Percentiles rank a stretch among this genome's conserved stretches.
Conservation (phyloP, 2,329 filamentous ascomycete species). For the Orbilia quercus region DNA sequence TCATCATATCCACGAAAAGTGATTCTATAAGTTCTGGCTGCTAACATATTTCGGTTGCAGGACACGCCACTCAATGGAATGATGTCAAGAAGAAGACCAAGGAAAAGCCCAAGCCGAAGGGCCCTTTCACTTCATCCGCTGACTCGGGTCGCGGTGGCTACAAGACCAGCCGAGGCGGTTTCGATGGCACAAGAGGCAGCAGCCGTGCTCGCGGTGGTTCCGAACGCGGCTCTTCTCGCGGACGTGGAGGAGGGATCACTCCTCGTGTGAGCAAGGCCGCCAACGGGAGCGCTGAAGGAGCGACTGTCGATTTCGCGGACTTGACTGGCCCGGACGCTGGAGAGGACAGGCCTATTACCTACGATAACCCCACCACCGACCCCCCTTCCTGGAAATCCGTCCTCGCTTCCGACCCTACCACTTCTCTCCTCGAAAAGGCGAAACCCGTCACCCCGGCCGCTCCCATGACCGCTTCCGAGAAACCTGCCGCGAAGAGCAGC, state of each 20-base stretch:
- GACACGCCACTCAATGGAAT: conserved; percentile 83
- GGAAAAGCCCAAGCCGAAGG: conserved; percentile 76
- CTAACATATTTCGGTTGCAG: conserved; percentile 64
- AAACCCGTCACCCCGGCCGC: conserved; percentile 41
- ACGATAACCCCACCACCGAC: conserved; percentile 19
- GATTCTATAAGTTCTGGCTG: no score
- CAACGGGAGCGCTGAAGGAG: conserved; percentile 69
- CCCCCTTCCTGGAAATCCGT: conserved; percentile 40
- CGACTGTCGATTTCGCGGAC: conserved; percentile 38
- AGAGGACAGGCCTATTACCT: conserved; percentile 40
- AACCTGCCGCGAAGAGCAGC: conserved; percentile 73
- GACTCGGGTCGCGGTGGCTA: conserved; percentile 63
- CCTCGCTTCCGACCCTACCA: conserved; percentile 30
- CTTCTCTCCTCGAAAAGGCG: conserved; percentile 40
- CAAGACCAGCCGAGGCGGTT: conserved; percentile 62
- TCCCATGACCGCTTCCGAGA: conserved; percentile 65
- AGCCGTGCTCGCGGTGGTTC: conserved; percentile 67
- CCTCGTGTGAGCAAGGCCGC: conserved; percentile 73
- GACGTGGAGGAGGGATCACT: conserved; percentile 75
- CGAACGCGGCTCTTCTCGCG: conserved; percentile 73
- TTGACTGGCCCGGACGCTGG: conserved; percentile 38
- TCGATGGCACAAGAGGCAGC: conserved; percentile 70
- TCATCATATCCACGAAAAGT: no score
- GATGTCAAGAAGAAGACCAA: conserved; percentile 85
- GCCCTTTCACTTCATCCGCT: conserved; percentile 71